A percentile compares a stretch with the other conserved stretches of the same genome.
Evolutionary conservation across 345 rosid genomes (phyloP).

Genomic region (Microcos paniculata): DNA sequence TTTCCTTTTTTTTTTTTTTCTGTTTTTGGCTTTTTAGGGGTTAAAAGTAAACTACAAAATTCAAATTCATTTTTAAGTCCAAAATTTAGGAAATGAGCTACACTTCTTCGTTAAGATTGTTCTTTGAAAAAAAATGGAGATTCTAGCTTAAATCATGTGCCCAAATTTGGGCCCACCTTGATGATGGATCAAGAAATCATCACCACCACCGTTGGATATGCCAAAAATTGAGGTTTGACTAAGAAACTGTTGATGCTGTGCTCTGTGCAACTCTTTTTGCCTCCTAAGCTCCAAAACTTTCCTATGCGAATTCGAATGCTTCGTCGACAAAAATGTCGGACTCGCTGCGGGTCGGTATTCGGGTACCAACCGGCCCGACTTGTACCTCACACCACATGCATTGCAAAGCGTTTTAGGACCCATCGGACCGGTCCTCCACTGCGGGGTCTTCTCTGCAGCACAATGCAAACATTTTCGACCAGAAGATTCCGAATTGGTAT

Average conservation of each 20-base stretch:
- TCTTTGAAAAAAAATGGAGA: background rate
- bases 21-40: background rate
- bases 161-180: slow-evolving; percentile 39
- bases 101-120: background rate
- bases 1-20: background rate
- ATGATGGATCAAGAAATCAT: slow-evolving; percentile 49
- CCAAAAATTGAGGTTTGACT: slow-evolving; percentile 47
- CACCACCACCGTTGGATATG: slow-evolving; percentile 45
- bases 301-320: slow-evolving; percentile 78
- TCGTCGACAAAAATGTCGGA: slow-evolving; percentile 59
- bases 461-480: slow-evolving; percentile 64
- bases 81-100: background rate
- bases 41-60: background rate
- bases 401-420: slow-evolving; percentile 76
- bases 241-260: slow-evolving; percentile 43
- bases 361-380: slow-evolving; percentile 72
- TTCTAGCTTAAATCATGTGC: slow-evolving; percentile 43
- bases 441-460: slow-evolving; percentile 69
- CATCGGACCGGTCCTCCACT: slow-evolving; percentile 81
- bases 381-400: slow-evolving; percentile 78
- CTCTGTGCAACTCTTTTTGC: slow-evolving; percentile 50
- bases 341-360: slow-evolving; percentile 84
- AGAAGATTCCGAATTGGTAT: background rate
- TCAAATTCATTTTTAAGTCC: background rate
- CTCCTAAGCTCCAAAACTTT: slow-evolving; percentile 76